A percentile compares a stretch with the other conserved stretches of the same genome.
Evolutionary conservation across 129 eudicot species (phyloP).

Genomic region (Pseudognaphalium luteoalbum): DNA sequence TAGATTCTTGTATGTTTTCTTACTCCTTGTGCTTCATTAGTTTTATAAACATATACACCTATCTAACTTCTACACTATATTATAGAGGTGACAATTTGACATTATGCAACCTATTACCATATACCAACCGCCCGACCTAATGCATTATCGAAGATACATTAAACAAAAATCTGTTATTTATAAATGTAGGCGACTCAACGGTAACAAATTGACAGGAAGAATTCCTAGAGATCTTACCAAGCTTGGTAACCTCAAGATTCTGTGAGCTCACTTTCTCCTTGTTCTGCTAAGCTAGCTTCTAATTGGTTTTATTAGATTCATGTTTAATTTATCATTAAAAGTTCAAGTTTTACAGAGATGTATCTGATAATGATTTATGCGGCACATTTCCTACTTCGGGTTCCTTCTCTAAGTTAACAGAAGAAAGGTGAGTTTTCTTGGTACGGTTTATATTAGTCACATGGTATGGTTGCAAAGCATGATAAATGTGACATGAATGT

Average conservation of each 20-base stretch:
- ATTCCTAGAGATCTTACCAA: constrained; percentile 59
- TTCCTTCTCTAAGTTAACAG: constrained; percentile 53
- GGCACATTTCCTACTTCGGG: constrained; percentile 70
- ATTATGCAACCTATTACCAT: neutral
- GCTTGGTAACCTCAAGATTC: constrained; percentile 57
- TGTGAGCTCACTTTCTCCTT: constrained; percentile 38
- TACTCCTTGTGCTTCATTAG: neutral
- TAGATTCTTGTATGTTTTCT: constrained; percentile 39
- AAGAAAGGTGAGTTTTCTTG: constrained; percentile 40
- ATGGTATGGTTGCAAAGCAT: neutral
- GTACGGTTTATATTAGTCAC: neutral
- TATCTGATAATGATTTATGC: constrained; percentile 59
- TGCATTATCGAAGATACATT: neutral
- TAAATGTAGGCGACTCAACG: constrained; percentile 46
- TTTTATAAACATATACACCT: neutral
- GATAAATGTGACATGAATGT: neutral
- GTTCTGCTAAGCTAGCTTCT: neutral
- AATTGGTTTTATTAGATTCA: neutral
- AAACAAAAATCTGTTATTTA: neutral
- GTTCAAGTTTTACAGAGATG: constrained; percentile 40
- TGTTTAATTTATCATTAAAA: neutral
- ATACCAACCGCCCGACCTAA: neutral
- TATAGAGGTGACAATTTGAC: neutral
- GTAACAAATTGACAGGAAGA: constrained; percentile 55
- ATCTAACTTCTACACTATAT: neutral